Evolutionary conservation across 352 stramenopile genomes (phyloP), one percentile per base, ranked within the genome.

Genomic region (Phytophthora agathidicida): DNA sequence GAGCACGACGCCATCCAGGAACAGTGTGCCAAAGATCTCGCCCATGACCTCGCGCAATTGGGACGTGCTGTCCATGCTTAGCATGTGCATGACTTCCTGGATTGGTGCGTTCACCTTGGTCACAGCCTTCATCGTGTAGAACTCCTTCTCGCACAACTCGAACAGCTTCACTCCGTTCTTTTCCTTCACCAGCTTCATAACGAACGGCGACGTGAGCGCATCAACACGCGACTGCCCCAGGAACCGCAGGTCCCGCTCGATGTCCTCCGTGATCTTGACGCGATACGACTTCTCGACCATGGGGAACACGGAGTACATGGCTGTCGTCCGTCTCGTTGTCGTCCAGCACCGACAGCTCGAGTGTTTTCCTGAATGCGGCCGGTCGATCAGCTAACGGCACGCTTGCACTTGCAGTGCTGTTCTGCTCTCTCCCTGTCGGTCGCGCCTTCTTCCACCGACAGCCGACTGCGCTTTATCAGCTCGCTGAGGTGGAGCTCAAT

Each of bases 81-180:
- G 77, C 46, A 95, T 56, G 33, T 86, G 73, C 83, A 95, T 93
- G 44, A 95, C 82, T 32, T 95, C 83, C 16, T 77, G 65, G n/a
- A 94, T 69, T 14, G 76, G 78, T 3, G 83, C 82, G 52, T 75
- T 85, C 31, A 91, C 80, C 8, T 73, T 87, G 1, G 80, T 77
- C 32, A 92, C 82, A 33, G 80, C 83, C 33, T 91, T 91, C 83
- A 94, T 93, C 0, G 86, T 94, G 71, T 83, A 93, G 60, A 94
- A 92, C 56, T 94, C 86, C 42, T 91, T 86, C 51, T 93, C 83
- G 24, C 64, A 68, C 20, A 92, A 63, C 58, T 95, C 86, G 53
- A 82, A 95, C 24, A 95, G 61, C 75, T 93, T 75, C 17, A 95
- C 44, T 17, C 76, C 74, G 48, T 39, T 56, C 41, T 89, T 89